phyloP scores from a whole-genome alignment of 2,329 filamentous ascomycete species.

The Erysiphe pulchra region DNA sequence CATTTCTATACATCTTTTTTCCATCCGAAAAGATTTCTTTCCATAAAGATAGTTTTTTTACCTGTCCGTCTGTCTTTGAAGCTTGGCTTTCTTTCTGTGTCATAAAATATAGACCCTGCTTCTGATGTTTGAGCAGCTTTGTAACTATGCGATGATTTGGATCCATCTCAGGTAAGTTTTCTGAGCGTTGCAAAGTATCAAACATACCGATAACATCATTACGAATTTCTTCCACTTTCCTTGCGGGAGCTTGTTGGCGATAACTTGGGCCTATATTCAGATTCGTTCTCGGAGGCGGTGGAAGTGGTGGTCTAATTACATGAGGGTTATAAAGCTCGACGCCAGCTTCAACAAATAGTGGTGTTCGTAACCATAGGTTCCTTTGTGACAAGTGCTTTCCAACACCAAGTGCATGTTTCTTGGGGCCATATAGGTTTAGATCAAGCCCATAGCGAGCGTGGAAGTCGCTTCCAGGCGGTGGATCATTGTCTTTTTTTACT shows the following conservation, averaged over 20 bases:
- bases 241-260: constrained; percentile 14
- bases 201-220: constrained; percentile 71
- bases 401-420: constrained; percentile 35
- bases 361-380: constrained; percentile 41
- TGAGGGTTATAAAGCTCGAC: constrained; percentile 60
- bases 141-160: constrained; percentile 35
- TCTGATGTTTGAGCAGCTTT: constrained; percentile 59
- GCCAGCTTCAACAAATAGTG: constrained; percentile 37
- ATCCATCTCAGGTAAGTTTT: constrained; percentile 51
- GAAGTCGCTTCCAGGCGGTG: constrained; percentile 28
- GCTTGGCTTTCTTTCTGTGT: constrained; percentile 44
- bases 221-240: constrained; percentile 67
- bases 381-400: constrained; percentile 41
- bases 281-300: constrained; percentile 8
- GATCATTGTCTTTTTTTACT: constrained; percentile 33
- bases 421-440: constrained; percentile 56
- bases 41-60: constrained; percentile 53
- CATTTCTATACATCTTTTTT: constrained; percentile 44
- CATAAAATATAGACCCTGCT: constrained; percentile 77
- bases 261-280: constrained; percentile 15
- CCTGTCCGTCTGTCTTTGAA: constrained; percentile 20
- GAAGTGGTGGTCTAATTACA: constrained; percentile 7
- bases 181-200: constrained; percentile 51
- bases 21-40: constrained; percentile 32
- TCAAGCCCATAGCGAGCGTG: constrained; percentile 38